Evolutionary conservation across 331 rosid species (phyloP).

Genomic region (Rosa hybrid): DNA sequence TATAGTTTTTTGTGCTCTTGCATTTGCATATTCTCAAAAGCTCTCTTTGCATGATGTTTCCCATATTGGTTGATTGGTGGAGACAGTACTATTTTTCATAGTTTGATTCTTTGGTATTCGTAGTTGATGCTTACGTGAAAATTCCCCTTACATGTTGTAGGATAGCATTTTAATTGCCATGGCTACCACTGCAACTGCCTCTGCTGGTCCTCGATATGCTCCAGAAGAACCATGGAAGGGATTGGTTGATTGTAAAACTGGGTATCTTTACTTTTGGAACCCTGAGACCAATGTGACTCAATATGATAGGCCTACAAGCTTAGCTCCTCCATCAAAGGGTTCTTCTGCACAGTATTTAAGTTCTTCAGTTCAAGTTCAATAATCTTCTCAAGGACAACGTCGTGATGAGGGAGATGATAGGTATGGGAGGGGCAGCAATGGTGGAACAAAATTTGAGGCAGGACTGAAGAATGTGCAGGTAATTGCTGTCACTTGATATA

Average conservation of each 20-base stretch:
- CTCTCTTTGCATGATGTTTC: not conserved
- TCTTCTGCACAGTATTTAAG: conserved; percentile 54
- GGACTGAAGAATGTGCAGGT: conserved; percentile 64
- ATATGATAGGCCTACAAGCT: conserved; percentile 71
- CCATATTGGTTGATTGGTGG: not conserved
- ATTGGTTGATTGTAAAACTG: conserved; percentile 97
- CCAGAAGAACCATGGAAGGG: conserved; percentile 97
- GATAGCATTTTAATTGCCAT: conserved; percentile 45
- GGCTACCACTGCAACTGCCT: conserved; percentile 85
- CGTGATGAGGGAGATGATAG: conserved; percentile 54
- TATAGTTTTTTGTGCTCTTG: not conserved
- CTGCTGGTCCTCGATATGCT: conserved; percentile 87
- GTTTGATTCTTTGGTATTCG: not conserved
- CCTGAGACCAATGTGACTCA: conserved; percentile 97
- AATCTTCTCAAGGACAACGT: conserved; percentile 56
- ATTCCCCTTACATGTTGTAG: conserved; percentile 12
- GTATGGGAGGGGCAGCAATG: conserved; percentile 59
- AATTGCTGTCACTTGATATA: not conserved
- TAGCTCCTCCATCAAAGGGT: conserved; percentile 49
- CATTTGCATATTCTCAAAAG: not conserved
- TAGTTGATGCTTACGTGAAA: not conserved
- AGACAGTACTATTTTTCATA: not conserved
- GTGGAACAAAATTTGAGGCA: conserved; percentile 51
- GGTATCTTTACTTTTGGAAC: conserved; percentile 97
- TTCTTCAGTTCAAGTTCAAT: conserved; percentile 81